phyloP scores from a whole-genome alignment of 1,284 basidiomycete genomes.

The Trametes hirsuta region DNA sequence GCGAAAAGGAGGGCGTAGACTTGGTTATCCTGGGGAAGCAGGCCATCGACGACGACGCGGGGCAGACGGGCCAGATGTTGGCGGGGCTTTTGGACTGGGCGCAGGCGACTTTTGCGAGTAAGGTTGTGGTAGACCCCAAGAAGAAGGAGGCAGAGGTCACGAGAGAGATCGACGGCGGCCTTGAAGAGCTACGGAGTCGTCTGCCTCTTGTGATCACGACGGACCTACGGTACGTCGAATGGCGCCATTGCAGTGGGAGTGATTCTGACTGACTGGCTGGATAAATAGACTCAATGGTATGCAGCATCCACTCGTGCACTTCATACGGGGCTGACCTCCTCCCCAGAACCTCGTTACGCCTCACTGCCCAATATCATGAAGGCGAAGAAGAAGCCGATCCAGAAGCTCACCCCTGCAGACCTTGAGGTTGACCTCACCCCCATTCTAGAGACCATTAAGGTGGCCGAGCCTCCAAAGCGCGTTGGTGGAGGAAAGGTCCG shows the following conservation, averaged over 20 bases:
- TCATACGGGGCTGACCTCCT: neutral
- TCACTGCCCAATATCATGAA: constrained; percentile 97
- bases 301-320: constrained; percentile 12
- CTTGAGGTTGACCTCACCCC: constrained; percentile 85
- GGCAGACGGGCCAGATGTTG: constrained; percentile 98
- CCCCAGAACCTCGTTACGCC: constrained; percentile 88
- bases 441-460: constrained; percentile 85
- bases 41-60: constrained; percentile 96
- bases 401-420: constrained; percentile 82
- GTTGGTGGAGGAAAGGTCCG: constrained; percentile 90
- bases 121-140: constrained; percentile 77
- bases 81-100: constrained; percentile 92
- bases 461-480: constrained; percentile 91
- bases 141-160: constrained; percentile 77
- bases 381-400: constrained; percentile 98
- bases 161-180: constrained; percentile 94
- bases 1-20: constrained; percentile 73
- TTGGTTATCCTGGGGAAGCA: constrained; percentile 98
- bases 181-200: constrained; percentile 81
- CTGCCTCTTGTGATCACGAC: constrained; percentile 93
- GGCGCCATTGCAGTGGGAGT: neutral
- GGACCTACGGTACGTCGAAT: constrained; percentile 76
- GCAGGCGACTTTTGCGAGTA: constrained; percentile 95
- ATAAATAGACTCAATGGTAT: constrained; percentile 58
- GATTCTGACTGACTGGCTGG: neutral